Base-by-base conservation (phyloP, 2,329 filamentous ascomycete genomes). In the Aspergillus hortae region DNA sequence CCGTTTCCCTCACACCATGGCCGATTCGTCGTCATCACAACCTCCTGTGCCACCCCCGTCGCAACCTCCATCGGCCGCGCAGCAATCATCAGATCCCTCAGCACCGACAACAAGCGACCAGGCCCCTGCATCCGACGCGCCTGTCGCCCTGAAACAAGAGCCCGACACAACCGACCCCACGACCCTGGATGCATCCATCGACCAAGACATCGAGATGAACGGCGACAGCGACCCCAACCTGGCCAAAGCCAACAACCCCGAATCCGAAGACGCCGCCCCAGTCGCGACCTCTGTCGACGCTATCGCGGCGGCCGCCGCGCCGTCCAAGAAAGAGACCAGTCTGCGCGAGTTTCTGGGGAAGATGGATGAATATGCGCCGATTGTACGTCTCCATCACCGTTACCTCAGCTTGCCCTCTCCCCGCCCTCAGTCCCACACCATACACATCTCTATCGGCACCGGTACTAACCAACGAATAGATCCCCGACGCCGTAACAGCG, bases 351-450 rank as follows among this genome's bases (percentile, higher is more conserved):
- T 99, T 67, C 74, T 99, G 15, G 82, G 83, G 58, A 96, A 96
- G 79, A 97, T 99, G 87, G 94, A 99, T 68, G 94, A 99, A 66
- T 97, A 94, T 74, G 91, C 94, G 55, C 94, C 94, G 10, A 96
- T 99, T 65, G 92, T 96, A 81, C 76, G 44, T 49, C 46, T 6
- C 23, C 44, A 9, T 48, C 42, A 35, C 40, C 36, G n/a, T 52
- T 11, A 27, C 49, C 46, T 43, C 27, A 48, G 56, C 43, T 50
- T 46, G 35, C 46, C 21, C 15, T 42, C 11, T 30, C 35, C 42
- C 36, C 15, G 12, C 4, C 7, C 19, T 35, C 23, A 7, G 3
- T 40, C 14, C 11, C 2, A 17, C 15, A 14, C 14, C 33, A 27
- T 17, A 10, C 17, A 21, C 6, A 17, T 27, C 35, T 6, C 10